phyloP scores from a whole-genome alignment of 495 filamentous ascomycete genomes.

The Neurospora africana region DNA sequence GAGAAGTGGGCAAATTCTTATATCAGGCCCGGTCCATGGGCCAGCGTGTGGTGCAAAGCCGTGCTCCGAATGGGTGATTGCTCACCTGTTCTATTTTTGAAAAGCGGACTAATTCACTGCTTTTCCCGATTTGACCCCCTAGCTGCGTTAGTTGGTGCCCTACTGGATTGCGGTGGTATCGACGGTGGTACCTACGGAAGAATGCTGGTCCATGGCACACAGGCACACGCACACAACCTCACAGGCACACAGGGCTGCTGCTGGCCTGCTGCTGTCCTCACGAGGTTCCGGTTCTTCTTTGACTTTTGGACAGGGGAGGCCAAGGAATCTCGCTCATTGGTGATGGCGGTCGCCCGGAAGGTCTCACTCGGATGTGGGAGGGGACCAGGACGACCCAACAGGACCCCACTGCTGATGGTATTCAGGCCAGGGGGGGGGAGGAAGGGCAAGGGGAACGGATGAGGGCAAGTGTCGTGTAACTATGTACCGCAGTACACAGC shows the following conservation, averaged over 20 bases:
- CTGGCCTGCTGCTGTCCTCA: not conserved
- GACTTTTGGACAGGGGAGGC: constrained; percentile 5
- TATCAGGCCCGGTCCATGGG: constrained; percentile 26
- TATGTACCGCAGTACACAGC: too few relatives aligned
- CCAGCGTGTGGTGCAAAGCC: constrained; percentile 2
- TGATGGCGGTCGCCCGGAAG: constrained; percentile 31
- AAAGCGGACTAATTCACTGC: constrained; percentile 25
- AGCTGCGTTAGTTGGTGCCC: constrained; percentile 2
- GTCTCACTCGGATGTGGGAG: constrained; percentile 27
- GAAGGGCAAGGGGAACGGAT: not conserved
- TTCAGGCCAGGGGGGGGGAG: not conserved
- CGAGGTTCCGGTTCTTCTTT: not conserved
- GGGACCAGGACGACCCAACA: constrained; percentile 13
- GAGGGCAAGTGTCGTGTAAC: not conserved
- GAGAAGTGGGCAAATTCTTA: constrained; percentile 40
- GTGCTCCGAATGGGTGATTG: constrained; percentile 4
- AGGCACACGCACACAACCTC: not conserved
- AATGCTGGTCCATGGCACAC: not conserved
- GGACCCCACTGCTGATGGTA: constrained; percentile 19
- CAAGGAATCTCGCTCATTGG: constrained; percentile 28
- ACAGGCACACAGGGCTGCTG: not conserved
- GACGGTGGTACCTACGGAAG: not conserved
- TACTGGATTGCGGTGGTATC: not conserved
- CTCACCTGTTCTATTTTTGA: constrained; percentile 30
- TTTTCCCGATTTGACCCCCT: constrained; percentile 25